These are phyloP conservation scores for Talaromyces atroroseus DNA, from an alignment of 2,329 filamentous ascomycete species.

Conservation along the genomic window DNA sequence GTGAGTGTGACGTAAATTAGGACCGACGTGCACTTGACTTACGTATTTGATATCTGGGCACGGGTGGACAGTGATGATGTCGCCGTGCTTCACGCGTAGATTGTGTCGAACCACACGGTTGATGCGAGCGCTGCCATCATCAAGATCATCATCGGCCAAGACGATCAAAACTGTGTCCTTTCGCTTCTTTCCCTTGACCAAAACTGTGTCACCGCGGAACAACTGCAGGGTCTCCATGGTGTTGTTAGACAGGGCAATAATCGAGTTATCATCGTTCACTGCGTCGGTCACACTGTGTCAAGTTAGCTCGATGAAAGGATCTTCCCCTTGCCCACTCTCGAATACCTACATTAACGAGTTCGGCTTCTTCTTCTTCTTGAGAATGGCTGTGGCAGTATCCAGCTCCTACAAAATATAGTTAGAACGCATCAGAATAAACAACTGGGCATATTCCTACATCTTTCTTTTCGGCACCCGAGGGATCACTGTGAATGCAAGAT, in stretches of 20 bases:
- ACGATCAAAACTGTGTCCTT: constrained; percentile 99
- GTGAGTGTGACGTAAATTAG: neutral
- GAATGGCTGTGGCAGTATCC: constrained; percentile 88
- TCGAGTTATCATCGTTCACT: constrained; percentile 98
- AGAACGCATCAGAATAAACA: constrained; percentile 19
- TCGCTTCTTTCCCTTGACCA: constrained; percentile 99
- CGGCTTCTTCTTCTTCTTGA: constrained; percentile 99
- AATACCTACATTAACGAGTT: constrained; percentile 86
- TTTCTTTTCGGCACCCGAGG: constrained; percentile 82
- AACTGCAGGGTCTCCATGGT: constrained; percentile 98
- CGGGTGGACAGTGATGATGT: constrained; percentile 93
- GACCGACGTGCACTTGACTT: constrained; percentile 38
- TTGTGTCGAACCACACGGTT: constrained; percentile 99
- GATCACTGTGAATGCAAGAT: constrained; percentile 56
- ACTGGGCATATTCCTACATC: constrained; percentile 54
- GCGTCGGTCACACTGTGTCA: constrained; percentile 83
- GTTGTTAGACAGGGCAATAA: constrained; percentile 95
- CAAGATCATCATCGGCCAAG: constrained; percentile 92
- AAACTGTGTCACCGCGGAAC: constrained; percentile 96
- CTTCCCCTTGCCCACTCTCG: neutral
- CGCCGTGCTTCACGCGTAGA: constrained; percentile 95
- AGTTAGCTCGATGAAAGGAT: constrained; percentile 6
- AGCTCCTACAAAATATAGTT: constrained; percentile 58
- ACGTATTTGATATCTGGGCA: constrained; percentile 99
- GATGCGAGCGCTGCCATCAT: constrained; percentile 94